Base-by-base conservation (phyloP, 192 early-diverging fungal species). In the Coemansia sp. region DNA sequence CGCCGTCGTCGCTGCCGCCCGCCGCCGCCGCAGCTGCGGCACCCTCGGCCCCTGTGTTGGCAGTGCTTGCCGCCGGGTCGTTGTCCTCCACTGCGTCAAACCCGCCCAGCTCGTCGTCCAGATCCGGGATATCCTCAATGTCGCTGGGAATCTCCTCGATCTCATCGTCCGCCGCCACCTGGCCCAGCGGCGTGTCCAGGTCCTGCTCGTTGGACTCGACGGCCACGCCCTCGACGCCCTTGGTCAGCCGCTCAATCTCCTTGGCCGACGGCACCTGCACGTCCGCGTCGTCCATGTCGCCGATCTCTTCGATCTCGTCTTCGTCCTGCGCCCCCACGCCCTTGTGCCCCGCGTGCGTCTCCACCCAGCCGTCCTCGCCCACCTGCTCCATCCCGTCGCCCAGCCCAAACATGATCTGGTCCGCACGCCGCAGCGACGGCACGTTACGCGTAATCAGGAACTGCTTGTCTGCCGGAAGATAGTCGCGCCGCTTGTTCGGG, bases 401-500 rank as follows among this genome's bases (percentile, higher is more conserved):
- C 25, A 66, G 36, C 3, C 64, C 70, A 38, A 56, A 46, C 14
- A 53, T 32, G 64, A 74, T 74, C 42, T 66, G 63, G 38, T 67
- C 64, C 4, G 75, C 89, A 80, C 94, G 80, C 21, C 83, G 80
- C 54, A 93, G 65, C 60, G 91, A 99, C 1, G 94, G 94, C 4
- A 99, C 87, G 64, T 94, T 95, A 52, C 88, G 78, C 23, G 94
- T 99, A 25, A 95, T 86, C 58, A 99, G 75, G 59, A 92, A 98
- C 61, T 94, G 92, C 76, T 93, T 92, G 66, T 94, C 88, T 16
- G 75, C 69, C 7, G 81, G 80, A 43, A 93, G 61, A 61, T 90
- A 91, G 44, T 89, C 87, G 47, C 87, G 78, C 33, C 80, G 82
- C 76, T 97, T 97, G 52, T 77, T 77, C 11, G 78, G 67, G 20